Evolutionary conservation across 2,329 filamentous ascomycete genomes (phyloP), one percentile per base, ranked within the genome.

Genomic region (Talaromyces rugulosus): DNA sequence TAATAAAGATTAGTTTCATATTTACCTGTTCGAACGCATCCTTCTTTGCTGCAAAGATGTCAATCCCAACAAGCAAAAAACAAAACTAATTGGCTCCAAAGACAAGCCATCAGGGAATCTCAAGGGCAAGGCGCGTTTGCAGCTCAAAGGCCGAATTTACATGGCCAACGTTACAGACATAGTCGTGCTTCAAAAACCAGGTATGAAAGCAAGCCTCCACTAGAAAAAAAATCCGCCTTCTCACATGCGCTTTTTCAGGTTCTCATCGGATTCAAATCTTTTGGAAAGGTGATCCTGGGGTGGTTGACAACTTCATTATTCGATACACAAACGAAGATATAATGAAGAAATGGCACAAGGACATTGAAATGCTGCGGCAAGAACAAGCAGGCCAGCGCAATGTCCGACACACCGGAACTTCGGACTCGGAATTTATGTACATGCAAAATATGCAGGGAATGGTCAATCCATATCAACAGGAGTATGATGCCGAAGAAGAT

Each of bases 81-180:
- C 87, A 64, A 85, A 86, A 68, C 78, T 86, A 67, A 82, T 84
- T 62, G 74, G 77, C 62, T 75, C 50, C 27, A 92, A 90, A 74
- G 90, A 92, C 61, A 94, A 91, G 72, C 88, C 81, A 18, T 71
- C 81, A 16, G 83, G 86, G 62, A 91, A 87, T 74, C 88, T 86
- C 73, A 90, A 86, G 69, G 89, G 89, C 50, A 96, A 94, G 77
- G 79, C 82, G 31, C 85, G 84, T 67, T 82, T 98, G 64, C 93
- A 97, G 76, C 83, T 99, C 33, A 99, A 99, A 77, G 95, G 95
- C 44, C 87, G 95, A 58, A 99, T 99, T 70, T 98, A 97, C 79
- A 98, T 99, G 93, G 92, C 93, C 68, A 99, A 99, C 72, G 94
- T 99, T 60, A 98, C 93, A 44, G 92, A 97, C 74, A 89, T 96